Percentiles rank a stretch among this genome's conserved stretches.
Evolutionary conservation across 192 early-diverging fungal species (phyloP).

Genomic region (Obelidium mucronatum): DNA sequence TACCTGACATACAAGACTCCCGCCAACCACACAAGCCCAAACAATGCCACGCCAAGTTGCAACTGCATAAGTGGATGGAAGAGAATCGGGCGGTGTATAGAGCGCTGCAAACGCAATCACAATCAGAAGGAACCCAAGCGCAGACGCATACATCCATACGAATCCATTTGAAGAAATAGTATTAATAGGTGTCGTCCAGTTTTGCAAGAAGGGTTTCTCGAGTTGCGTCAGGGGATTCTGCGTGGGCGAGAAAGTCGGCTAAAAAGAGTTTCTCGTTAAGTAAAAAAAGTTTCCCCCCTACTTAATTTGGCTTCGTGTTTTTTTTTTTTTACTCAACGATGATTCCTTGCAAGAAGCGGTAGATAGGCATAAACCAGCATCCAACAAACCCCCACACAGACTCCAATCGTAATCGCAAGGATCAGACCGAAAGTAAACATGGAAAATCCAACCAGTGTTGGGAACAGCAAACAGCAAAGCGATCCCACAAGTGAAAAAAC

Average conservation of each 20-base stretch:
- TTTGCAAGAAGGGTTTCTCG: not conserved
- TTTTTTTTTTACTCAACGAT: too few species aligned
- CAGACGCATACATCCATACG: conserved; percentile 25
- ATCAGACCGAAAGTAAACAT: conserved; percentile 2
- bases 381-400: conserved; percentile 28
- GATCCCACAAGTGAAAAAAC: conserved; percentile 15
- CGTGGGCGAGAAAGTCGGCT: conserved; percentile 15
- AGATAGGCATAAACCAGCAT: conserved; percentile 35
- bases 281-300: too few species aligned
- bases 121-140: conserved; percentile 31
- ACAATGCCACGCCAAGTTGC: conserved; percentile 41
- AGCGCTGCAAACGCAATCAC: conserved; percentile 10
- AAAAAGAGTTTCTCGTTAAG: conserved; percentile 1
- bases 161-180: conserved; percentile 37
- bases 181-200: conserved; percentile 33
- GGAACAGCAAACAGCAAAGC: conserved; percentile 10
- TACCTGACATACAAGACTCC: conserved; percentile 13
- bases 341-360: conserved; percentile 19
- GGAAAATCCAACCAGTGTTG: not conserved
- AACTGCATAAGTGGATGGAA: conserved; percentile 35
- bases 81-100: not conserved
- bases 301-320: too few species aligned
- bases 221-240: not conserved
- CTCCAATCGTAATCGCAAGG: conserved; percentile 25
- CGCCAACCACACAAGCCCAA: conserved; percentile 37